These are phyloP conservation scores for Globisporangium megalacanthum DNA, from an alignment of 352 stramenopile species.

Conservation along the genomic window DNA sequence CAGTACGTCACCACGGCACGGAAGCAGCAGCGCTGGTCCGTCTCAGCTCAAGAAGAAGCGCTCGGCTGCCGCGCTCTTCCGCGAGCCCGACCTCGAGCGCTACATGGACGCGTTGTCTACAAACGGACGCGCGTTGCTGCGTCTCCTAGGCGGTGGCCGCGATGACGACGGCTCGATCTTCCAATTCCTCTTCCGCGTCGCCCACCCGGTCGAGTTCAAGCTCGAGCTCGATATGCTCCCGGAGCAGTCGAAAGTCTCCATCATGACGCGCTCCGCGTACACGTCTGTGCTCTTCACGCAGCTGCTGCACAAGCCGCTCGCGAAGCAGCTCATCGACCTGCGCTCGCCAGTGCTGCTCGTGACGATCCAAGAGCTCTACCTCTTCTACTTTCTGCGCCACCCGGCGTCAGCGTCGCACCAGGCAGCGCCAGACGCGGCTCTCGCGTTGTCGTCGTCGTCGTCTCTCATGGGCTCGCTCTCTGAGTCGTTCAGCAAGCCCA, in stretches of 20 bases:
- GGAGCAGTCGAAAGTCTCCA: slow-evolving; percentile 75
- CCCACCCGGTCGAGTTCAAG: slow-evolving; percentile 79
- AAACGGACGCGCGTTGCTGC: slow-evolving; percentile 48
- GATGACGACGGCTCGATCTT: slow-evolving; percentile 74
- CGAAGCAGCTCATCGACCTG: slow-evolving; percentile 72
- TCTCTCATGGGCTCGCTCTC: slow-evolving; percentile 46
- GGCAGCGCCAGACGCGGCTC: slow-evolving; percentile 16
- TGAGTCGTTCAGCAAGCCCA: slow-evolving; percentile 43
- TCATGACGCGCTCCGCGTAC: slow-evolving; percentile 58
- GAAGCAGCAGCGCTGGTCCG: slow-evolving; percentile 7
- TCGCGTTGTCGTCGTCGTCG: slow-evolving; percentile 1
- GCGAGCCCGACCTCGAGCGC: slow-evolving; percentile 45
- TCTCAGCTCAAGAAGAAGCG: slow-evolving; percentile 32
- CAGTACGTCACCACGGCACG: not conserved
- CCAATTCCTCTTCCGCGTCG: slow-evolving; percentile 72
- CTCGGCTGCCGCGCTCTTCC: slow-evolving; percentile 28
- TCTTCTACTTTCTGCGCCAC: slow-evolving; percentile 84
- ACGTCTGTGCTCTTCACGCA: slow-evolving; percentile 77
- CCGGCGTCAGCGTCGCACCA: slow-evolving; percentile 67
- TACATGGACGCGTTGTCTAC: slow-evolving; percentile 41
- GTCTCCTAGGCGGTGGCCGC: slow-evolving; percentile 50
- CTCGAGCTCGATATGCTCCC: slow-evolving; percentile 71
- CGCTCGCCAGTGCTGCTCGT: slow-evolving; percentile 74
- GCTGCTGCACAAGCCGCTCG: slow-evolving; percentile 72
- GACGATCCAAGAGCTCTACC: slow-evolving; percentile 79